Percentiles rank a stretch among this genome's conserved stretches.
phyloP scores from a whole-genome alignment of 768 basidiomycete species.

The Phaffia tasmanica region DNA sequence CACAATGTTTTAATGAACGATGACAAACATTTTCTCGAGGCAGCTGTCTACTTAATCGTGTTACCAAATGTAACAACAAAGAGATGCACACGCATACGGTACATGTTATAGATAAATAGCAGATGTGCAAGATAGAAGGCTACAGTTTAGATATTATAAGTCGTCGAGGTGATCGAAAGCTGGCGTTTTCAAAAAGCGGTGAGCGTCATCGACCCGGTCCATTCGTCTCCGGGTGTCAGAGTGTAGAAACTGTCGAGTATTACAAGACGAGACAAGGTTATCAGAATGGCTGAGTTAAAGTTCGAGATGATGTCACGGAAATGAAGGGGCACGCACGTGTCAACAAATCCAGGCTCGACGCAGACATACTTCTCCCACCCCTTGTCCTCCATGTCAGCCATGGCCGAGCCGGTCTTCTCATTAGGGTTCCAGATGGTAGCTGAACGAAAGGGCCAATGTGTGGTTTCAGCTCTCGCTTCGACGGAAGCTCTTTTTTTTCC shows the following conservation, averaged over 20 bases:
- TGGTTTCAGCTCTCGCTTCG: not conserved
- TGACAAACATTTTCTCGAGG: too few relatives aligned
- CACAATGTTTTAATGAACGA: too few relatives aligned
- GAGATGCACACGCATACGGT: too few relatives aligned
- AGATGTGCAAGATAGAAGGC: too few relatives aligned
- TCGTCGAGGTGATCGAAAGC: not conserved
- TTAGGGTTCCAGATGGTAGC: slow-evolving; percentile 79
- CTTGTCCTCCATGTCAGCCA: slow-evolving; percentile 77
- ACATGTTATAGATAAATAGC: too few relatives aligned
- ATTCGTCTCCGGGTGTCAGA: slow-evolving; percentile 20
- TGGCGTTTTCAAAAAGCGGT: not conserved
- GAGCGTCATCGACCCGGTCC: slow-evolving; percentile 13
- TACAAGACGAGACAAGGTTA: not conserved
- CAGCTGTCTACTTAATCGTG: too few relatives aligned
- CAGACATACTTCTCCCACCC: slow-evolving; percentile 64
- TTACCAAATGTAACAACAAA: too few relatives aligned
- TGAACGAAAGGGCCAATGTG: too few relatives aligned
- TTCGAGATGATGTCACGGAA: too few relatives aligned
- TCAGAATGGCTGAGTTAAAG: too few relatives aligned
- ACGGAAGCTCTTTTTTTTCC: too few relatives aligned
- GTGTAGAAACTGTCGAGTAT: slow-evolving; percentile 24
- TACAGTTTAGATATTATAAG: too few relatives aligned
- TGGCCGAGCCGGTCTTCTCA: slow-evolving; percentile 53
- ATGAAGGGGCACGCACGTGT: slow-evolving; percentile 27
- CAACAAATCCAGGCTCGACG: slow-evolving; percentile 78